phyloP scores from a whole-genome alignment of 73 alveolate genomes.

The Blepharisma japonicum region DNA sequence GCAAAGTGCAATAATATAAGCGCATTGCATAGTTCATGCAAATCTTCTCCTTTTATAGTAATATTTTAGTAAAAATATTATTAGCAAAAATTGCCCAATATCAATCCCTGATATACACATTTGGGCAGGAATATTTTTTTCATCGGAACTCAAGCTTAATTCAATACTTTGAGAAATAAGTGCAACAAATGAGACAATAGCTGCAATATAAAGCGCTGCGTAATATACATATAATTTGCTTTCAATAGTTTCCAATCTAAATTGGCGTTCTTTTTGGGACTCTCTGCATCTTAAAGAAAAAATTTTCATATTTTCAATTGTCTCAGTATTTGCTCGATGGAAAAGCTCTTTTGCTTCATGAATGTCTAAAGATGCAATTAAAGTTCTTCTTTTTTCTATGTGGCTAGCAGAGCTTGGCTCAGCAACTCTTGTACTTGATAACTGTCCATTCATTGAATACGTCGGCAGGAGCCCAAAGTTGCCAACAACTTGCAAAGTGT shows the following conservation, averaged over 20 bases:
- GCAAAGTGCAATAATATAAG: neutral
- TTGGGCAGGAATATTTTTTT: too few relatives aligned
- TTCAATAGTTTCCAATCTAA: conserved; percentile 19
- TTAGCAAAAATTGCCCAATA: too few relatives aligned
- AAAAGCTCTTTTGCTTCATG: neutral
- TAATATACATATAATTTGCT: neutral
- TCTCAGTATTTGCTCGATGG: neutral
- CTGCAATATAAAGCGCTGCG: neutral
- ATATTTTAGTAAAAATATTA: too few relatives aligned
- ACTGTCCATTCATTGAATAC: too few relatives aligned
- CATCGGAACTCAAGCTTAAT: too few relatives aligned
- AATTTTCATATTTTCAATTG: neutral
- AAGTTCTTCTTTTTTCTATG: neutral
- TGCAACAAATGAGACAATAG: neutral
- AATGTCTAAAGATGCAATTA: neutral
- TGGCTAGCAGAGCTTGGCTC: too few relatives aligned
- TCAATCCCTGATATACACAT: too few relatives aligned
- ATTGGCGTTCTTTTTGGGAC: neutral
- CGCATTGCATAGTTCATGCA: conserved; percentile 4
- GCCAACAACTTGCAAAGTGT: too few relatives aligned
- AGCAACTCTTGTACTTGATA: too few relatives aligned
- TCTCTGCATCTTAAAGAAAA: conserved; percentile 12
- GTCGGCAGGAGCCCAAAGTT: too few relatives aligned
- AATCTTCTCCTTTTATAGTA: too few relatives aligned
- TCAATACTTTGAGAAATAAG: too few relatives aligned